phyloP scores from a whole-genome alignment of 306 rosid species.

The Oxytropis ochrocephala region DNA sequence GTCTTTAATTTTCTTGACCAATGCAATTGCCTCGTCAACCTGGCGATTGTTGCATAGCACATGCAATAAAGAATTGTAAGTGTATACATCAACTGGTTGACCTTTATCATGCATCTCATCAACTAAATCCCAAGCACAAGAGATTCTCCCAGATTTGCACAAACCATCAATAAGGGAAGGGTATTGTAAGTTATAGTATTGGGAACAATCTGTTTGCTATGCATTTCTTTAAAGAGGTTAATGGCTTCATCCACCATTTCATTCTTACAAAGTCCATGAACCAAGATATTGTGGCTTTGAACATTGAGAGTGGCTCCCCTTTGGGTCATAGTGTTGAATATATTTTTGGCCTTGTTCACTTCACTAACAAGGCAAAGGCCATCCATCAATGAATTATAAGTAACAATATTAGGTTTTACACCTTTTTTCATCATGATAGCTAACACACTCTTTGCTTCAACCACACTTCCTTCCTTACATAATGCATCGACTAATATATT shows the following conservation, averaged over 20 bases:
- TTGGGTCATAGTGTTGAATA: not conserved
- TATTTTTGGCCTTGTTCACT: not conserved
- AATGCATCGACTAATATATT: not conserved
- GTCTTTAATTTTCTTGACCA: not conserved
- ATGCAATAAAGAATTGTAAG: not conserved
- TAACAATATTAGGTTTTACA: not conserved
- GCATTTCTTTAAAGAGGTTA: not conserved
- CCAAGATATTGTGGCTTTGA: not conserved
- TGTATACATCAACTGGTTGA: not conserved
- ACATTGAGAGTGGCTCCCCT: not conserved
- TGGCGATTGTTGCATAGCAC: not conserved
- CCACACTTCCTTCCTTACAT: constrained; percentile 2
- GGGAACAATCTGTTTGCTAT: not conserved
- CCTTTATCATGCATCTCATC: not conserved
- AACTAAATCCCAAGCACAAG: not conserved
- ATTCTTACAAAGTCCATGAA: not conserved
- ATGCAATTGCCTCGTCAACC: not conserved
- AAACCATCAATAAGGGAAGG: not conserved
- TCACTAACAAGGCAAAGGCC: constrained; percentile 10
- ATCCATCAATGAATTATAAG: constrained; percentile 7
- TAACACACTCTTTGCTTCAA: not conserved
- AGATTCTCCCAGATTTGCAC: not conserved
- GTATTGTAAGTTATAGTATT: not conserved
- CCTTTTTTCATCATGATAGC: not conserved
- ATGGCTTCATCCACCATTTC: constrained; percentile 4